These are phyloP conservation scores for Gremmenia infestans DNA, from an alignment of 2,329 filamentous ascomycete genomes.

Conservation along the genomic window DNA sequence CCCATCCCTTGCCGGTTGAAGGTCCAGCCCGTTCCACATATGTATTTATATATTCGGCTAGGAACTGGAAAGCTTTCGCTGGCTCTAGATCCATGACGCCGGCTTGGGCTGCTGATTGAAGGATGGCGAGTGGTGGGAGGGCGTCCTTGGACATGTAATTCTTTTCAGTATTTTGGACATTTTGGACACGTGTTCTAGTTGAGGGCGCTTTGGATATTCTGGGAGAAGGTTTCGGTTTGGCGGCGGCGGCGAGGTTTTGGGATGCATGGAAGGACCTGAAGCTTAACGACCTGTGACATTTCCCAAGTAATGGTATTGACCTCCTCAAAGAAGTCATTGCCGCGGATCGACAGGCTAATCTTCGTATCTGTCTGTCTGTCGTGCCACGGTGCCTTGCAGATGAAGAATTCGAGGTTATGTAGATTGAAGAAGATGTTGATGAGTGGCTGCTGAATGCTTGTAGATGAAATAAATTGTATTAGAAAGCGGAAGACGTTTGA, in stretches of 20 bases:
- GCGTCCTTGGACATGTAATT: constrained; percentile 11
- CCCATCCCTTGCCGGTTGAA: constrained; percentile 7
- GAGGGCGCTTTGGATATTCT: neutral
- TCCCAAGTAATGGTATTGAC: neutral
- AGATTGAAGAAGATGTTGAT: neutral
- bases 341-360: neutral
- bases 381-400: neutral
- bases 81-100: constrained; percentile 23
- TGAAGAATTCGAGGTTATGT: neutral
- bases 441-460: no score
- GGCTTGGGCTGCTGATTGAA: constrained; percentile 21
- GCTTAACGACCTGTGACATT: neutral
- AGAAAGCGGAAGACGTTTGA: no score
- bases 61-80: neutral
- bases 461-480: no score
- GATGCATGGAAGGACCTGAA: neutral
- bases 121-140: constrained; percentile 20
- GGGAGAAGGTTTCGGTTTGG: neutral
- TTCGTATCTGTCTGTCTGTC: neutral
- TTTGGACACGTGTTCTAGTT: neutral
- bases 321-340: neutral
- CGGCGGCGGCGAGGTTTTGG: neutral
- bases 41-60: neutral
- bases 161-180: neutral
- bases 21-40: neutral